Evolutionary conservation across 106 monocot genomes (phyloP).

Genomic region (Phalaenopsis equestris): DNA sequence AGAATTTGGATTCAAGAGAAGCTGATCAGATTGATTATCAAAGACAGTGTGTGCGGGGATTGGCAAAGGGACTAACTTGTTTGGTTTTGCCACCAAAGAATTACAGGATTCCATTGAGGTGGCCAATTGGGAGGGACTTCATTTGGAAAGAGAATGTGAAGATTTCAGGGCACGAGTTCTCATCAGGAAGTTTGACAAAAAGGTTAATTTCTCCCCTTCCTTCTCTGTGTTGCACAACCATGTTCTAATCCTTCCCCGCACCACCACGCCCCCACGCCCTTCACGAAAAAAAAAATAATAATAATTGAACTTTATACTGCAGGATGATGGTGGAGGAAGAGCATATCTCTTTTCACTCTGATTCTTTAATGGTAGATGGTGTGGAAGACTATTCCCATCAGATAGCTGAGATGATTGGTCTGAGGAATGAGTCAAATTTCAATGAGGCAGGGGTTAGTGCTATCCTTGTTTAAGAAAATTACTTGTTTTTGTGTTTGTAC

Average conservation of each 20-base stretch:
- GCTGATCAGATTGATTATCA: slow-evolving; percentile 26
- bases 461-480: background rate
- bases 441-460: slow-evolving; percentile 74
- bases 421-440: slow-evolving; percentile 70
- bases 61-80: slow-evolving; percentile 20
- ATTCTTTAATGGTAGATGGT: slow-evolving; percentile 78
- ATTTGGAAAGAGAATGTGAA: slow-evolving; percentile 96
- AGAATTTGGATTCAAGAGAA: slow-evolving; percentile 14
- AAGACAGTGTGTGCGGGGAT: slow-evolving; percentile 25
- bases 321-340: slow-evolving; percentile 98
- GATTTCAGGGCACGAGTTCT: slow-evolving; percentile 81
- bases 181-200: slow-evolving; percentile 80
- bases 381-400: slow-evolving; percentile 93
- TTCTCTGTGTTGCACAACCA: background rate
- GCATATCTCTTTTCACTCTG: slow-evolving; percentile 73
- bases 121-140: slow-evolving; percentile 85
- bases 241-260: no score
- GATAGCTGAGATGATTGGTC: slow-evolving; percentile 88
- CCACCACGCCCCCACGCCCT: no score
- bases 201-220: slow-evolving; percentile 26
- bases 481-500: background rate
- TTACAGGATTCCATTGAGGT: slow-evolving; percentile 75
- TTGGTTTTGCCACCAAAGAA: slow-evolving; percentile 54
- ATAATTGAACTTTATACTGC: slow-evolving; percentile 11
- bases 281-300: no score